Base-by-base conservation (phyloP, 2,329 filamentous ascomycete genomes). In the Anthostomella pinea region DNA sequence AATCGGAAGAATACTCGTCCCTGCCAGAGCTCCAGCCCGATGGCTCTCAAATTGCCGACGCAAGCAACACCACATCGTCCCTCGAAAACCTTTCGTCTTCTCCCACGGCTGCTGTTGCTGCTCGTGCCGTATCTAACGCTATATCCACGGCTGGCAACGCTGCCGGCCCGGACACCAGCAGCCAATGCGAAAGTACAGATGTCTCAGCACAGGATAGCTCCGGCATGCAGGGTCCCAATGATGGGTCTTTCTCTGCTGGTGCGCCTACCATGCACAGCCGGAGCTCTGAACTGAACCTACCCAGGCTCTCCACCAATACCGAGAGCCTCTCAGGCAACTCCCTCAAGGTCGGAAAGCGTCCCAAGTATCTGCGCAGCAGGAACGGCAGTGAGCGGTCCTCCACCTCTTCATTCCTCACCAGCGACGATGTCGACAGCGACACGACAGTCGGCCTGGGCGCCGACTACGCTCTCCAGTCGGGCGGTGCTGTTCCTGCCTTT, bases 391-490 rank as follows among this genome's bases (percentile, higher is more conserved):
- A 79, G 47, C 67, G 75, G 35, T 82, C 78, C 4, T 82, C 78
- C 2, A 68, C 74, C 3, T 82, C 78, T 1, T 82, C 78, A 2
- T 72, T 77, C 25, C 55, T 67, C n/a, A 72, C 72, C 11, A 76
- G 73, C 28, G 75, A 79, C 22, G 83, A 86, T 43, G 70, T 67
- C 7, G 79, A 78, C n/a, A 91, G 83, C 54, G 88, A 94, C 47
- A 75, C 74, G 4, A 89, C 85, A 5, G 68, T 87, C 13, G 83
- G 70, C 6, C 54, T 70, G 8, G 70, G 84, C 6, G 79, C 81
- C 7, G 89, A 95, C 59, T 93, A 84, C 62, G 85, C 87, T 16
- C 68, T 94, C 22, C 87, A 94, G 53, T 86, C 87, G 2, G 88
- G 87, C 13, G 87, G 88, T 17, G 85, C 87, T 9, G 69, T 79